phyloP scores from a whole-genome alignment of 106 monocot species.

The Dioscorea dumetorum region DNA sequence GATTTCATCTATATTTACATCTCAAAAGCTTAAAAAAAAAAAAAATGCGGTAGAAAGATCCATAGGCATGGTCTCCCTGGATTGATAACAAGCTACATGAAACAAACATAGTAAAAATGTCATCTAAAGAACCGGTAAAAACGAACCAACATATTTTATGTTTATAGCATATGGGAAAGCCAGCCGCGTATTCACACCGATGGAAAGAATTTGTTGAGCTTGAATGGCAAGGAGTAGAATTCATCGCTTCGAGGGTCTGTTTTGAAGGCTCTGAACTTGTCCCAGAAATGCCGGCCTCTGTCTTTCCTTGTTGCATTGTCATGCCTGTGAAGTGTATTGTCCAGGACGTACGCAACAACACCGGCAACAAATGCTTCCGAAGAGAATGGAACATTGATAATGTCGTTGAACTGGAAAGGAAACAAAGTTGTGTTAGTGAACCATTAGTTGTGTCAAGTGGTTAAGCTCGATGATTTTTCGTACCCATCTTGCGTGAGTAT shows the following conservation, averaged over 20 bases:
- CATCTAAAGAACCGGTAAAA: neutral
- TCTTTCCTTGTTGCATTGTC: constrained; percentile 37
- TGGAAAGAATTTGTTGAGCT: constrained; percentile 71
- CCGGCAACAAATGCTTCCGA: constrained; percentile 68
- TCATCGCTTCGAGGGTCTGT: constrained; percentile 61
- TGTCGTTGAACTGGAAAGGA: constrained; percentile 61
- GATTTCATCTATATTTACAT: neutral
- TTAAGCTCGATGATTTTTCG: neutral
- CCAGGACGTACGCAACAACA: constrained; percentile 55
- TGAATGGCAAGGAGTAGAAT: constrained; percentile 67
- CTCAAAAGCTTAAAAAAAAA: neutral
- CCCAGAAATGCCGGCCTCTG: constrained; percentile 64
- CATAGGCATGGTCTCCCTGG: neutral
- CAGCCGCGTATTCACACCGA: constrained; percentile 24
- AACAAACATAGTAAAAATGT: neutral
- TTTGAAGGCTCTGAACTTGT: constrained; percentile 63
- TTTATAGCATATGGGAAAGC: neutral
- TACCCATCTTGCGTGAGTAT: constrained; percentile 89
- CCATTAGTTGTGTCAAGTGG: too few species aligned
- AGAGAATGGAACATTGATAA: constrained; percentile 69
- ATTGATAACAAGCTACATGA: neutral
- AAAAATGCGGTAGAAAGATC: neutral
- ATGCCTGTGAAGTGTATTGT: constrained; percentile 59
- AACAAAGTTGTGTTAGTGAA: neutral
- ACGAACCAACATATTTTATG: neutral